A percentile compares a stretch with the other conserved stretches of the same genome.
These are phyloP conservation scores for Phtheirospermum japonicum DNA, from an alignment of 257 asterid genomes.

Conservation along the genomic window DNA sequence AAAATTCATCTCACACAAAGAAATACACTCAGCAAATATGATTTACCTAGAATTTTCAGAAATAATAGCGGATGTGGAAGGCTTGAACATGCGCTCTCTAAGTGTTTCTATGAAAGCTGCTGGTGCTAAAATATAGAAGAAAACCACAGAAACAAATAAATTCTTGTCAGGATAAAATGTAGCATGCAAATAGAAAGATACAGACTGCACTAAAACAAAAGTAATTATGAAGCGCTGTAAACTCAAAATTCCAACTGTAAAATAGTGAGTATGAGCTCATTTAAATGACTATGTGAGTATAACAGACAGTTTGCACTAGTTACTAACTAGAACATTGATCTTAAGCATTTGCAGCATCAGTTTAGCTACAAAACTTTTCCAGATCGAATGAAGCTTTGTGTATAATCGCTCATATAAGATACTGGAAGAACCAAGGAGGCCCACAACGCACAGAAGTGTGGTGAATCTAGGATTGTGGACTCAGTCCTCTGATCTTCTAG, in stretches of 20 bases:
- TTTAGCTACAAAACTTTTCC: not conserved
- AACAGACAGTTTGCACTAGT: not conserved
- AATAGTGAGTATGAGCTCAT: not conserved
- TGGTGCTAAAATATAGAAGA: conserved; percentile 58
- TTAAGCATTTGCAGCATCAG: not conserved
- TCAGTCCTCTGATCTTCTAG: conserved; percentile 1
- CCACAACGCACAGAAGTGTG: not conserved
- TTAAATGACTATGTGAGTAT: not conserved
- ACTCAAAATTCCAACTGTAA: not conserved
- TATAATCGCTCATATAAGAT: not conserved
- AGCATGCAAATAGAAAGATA: not conserved
- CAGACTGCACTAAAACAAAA: not conserved
- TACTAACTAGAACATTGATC: not conserved
- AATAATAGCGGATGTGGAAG: conserved; percentile 67
- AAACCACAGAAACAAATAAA: conserved; percentile 16
- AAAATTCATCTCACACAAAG: too few relatives aligned
- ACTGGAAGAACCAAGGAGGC: not conserved
- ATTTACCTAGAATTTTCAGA: conserved; percentile 69
- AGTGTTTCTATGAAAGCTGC: conserved; percentile 83
- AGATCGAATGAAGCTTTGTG: not conserved
- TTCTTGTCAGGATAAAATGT: not conserved
- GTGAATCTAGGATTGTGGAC: not conserved
- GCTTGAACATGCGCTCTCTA: too few relatives aligned
- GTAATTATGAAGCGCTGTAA: not conserved
- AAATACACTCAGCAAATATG: conserved; percentile 16